Evolutionary conservation across 306 rosid genomes (phyloP).

Genomic region (Vigna reflexopilosa): DNA sequence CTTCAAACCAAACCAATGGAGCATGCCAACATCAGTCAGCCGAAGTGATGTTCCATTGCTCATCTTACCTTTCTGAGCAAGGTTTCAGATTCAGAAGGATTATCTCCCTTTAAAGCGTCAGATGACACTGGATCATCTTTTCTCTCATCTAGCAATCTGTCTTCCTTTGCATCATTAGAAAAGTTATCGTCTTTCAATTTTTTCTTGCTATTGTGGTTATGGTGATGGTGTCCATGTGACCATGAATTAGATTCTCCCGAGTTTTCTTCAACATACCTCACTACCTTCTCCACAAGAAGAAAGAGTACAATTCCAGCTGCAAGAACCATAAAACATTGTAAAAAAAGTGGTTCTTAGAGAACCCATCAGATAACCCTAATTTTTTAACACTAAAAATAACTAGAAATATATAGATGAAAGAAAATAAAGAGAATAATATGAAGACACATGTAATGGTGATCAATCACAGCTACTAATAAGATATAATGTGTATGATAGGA

Average conservation of each 20-base stretch:
- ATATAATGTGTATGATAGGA: too few species aligned
- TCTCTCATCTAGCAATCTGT: conserved; percentile 47
- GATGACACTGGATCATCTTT: conserved; percentile 43
- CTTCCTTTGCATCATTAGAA: conserved; percentile 46
- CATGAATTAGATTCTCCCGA: conserved; percentile 69
- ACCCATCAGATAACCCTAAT: conserved; percentile 26
- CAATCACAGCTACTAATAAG: background rate
- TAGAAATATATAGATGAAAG: conserved; percentile 21
- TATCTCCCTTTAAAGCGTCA: conserved; percentile 54
- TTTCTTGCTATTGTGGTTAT: conserved; percentile 63
- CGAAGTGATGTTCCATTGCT: conserved; percentile 2
- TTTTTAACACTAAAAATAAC: conserved; percentile 28
- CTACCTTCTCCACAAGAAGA: conserved; percentile 92
- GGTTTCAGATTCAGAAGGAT: conserved; percentile 51
- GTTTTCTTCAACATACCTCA: conserved; percentile 90
- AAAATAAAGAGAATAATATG: conserved; percentile 3
- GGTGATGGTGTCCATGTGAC: conserved; percentile 87
- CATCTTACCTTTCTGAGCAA: conserved; percentile 72
- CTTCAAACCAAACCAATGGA: conserved; percentile 28
- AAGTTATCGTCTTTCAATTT: conserved; percentile 65
- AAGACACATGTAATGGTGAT: background rate
- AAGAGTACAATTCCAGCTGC: conserved; percentile 94
- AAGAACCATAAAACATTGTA: conserved; percentile 39
- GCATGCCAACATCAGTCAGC: conserved; percentile 22
- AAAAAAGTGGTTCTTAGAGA: conserved; percentile 35